These are phyloP conservation scores for Chaetoceros tenuissimus DNA, from an alignment of 108 stramenopile species.

Conservation along the genomic window DNA sequence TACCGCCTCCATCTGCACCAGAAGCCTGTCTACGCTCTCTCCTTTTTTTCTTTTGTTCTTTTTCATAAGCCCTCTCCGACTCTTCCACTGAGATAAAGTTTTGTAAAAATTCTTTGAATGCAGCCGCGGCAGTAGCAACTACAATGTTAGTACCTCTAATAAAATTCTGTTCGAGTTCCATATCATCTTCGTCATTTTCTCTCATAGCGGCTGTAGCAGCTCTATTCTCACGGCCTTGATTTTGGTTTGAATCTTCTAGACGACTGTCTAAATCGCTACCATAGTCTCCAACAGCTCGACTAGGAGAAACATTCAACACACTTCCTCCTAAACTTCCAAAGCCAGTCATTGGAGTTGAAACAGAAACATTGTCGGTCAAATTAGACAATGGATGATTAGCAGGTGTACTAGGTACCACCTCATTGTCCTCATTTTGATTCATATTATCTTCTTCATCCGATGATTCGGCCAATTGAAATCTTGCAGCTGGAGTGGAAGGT, in stretches of 20 bases:
- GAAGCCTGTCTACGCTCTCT: slow-evolving; percentile 12
- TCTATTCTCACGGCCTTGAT: neutral
- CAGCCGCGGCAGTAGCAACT: slow-evolving; percentile 58
- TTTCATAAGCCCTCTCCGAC: slow-evolving; percentile 16
- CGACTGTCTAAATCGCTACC: neutral
- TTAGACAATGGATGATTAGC: neutral
- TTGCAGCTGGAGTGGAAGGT: neutral
- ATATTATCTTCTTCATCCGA: neutral
- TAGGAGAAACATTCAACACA: neutral
- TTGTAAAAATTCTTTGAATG: slow-evolving; percentile 68
- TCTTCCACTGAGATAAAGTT: slow-evolving; percentile 52
- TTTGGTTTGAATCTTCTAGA: too few relatives aligned
- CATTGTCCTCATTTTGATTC: neutral
- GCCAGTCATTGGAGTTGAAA: neutral
- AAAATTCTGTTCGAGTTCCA: slow-evolving; percentile 8
- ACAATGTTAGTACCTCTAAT: slow-evolving; percentile 80
- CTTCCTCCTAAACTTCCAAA: neutral
- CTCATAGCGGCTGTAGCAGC: slow-evolving; percentile 1
- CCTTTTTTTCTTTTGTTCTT: slow-evolving; percentile 5
- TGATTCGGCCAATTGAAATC: neutral
- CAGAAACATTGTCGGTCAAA: neutral
- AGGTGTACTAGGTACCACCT: neutral
- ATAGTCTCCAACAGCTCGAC: neutral
- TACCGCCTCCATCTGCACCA: slow-evolving; percentile 11
- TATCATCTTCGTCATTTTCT: slow-evolving; percentile 4